Base-by-base conservation (phyloP, 805 yeast species). In the Saturnispora dispora region DNA sequence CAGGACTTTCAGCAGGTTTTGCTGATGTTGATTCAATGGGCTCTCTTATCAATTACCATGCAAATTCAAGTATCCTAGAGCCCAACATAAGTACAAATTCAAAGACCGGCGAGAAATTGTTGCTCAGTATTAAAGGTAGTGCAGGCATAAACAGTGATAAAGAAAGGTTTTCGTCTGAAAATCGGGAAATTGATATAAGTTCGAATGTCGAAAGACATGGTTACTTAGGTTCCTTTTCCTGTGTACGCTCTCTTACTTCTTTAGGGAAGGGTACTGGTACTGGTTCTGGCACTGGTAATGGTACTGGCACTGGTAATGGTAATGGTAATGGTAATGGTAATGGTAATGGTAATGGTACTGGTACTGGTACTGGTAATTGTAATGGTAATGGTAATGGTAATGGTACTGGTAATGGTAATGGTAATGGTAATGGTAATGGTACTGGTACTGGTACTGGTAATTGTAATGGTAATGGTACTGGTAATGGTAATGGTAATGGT, bases 1-100 rank as follows among this genome's bases (percentile, higher is more conserved):
- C 36, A 7, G 35, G 33, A 35, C 17, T 15, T 11, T 30, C 5
- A 17, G 5, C 39, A 4, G 17, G 42, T 7, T 5, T 2, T 13
- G 18, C 17, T 7, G 23, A 79, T 23, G 25, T 52, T 53, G 17
- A 27, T 5, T 41, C 47, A 13, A 46, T 45, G 25, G 57, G 53
- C 27, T 51, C 52, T 15, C 45, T 44, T 23, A 53, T 47, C 18
- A 42, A 45, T 22, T 54, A 54, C 30, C 53, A 48, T 28, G 42
- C 52, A 25, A 39, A 48, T 18, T 41, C 44, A 17, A 61, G 13
- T 23, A 13, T 11, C 17, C 17, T 37, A 45, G 22, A 27, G 9
- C 36, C 44, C 46, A 45, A 39, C 20, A 33, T 35, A 33, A 45
- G 46, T 28, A 30, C 52, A 23, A 56, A 54, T 28, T 15, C 28